Percentiles rank a stretch among this genome's conserved stretches.
Conservation (phyloP, 106 monocot species). For the Narthecium ossifragum region DNA sequence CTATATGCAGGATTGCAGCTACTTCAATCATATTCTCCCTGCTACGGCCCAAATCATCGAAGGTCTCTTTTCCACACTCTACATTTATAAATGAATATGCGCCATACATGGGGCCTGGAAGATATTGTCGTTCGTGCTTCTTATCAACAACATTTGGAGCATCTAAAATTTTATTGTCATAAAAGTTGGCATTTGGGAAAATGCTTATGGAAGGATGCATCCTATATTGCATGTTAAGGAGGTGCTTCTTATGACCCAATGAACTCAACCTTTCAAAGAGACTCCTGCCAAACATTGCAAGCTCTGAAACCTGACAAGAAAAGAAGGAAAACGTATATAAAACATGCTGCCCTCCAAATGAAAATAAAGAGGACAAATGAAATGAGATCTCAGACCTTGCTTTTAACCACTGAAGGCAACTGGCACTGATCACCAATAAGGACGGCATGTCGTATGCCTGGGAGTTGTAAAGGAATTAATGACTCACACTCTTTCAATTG, state of each 20-base stretch:
- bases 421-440: slow-evolving; percentile 35
- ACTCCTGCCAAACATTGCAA: slow-evolving; percentile 25
- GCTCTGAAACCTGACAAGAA: slow-evolving; percentile 26
- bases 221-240: slow-evolving; percentile 9
- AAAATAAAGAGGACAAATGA: not conserved
- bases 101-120: slow-evolving; percentile 21
- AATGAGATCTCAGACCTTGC: slow-evolving; percentile 9
- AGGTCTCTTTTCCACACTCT: slow-evolving; percentile 33
- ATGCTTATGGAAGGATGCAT: slow-evolving; percentile 6
- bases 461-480: slow-evolving; percentile 26
- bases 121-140: slow-evolving; percentile 21
- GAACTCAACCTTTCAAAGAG: slow-evolving; percentile 13
- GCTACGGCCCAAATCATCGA: slow-evolving; percentile 30
- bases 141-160: slow-evolving; percentile 32
- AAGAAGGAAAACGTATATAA: not conserved
- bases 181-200: slow-evolving; percentile 50
- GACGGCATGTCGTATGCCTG: slow-evolving; percentile 13
- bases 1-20: slow-evolving; percentile 27
- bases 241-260: slow-evolving; percentile 17
- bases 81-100: slow-evolving; percentile 52
- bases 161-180: slow-evolving; percentile 28
- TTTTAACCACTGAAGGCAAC: slow-evolving; percentile 25
- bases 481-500: slow-evolving; percentile 39
- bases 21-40: slow-evolving; percentile 52
- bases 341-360: too few species aligned